Evolutionary conservation across 495 filamentous ascomycete genomes (phyloP).

Genomic region (Penicillium cinerascens): DNA sequence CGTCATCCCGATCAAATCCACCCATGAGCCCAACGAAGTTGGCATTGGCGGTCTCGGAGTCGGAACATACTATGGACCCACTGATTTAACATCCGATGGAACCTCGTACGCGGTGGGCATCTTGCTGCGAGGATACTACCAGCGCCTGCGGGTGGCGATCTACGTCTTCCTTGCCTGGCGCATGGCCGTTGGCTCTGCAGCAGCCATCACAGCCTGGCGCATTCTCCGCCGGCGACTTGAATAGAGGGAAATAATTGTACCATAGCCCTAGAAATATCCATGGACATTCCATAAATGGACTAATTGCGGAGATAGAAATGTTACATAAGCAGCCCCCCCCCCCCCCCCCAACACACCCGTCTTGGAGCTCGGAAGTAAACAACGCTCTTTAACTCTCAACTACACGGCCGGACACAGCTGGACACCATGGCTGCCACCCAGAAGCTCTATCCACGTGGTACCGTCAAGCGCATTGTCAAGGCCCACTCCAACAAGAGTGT

Average conservation of each 20-base stretch:
- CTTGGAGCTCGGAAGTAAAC: conserved; percentile 7
- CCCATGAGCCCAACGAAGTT: conserved; percentile 39
- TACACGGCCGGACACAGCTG: too few relatives aligned
- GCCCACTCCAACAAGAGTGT: conserved; percentile 76
- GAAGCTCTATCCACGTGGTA: conserved; percentile 80
- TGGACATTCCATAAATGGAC: neutral
- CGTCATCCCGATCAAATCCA: conserved; percentile 20
- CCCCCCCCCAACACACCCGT: too few relatives aligned
- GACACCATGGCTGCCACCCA: conserved; percentile 46
- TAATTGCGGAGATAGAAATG: neutral
- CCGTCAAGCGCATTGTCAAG: conserved; percentile 84
- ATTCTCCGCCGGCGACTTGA: conserved; percentile 20
- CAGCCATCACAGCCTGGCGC: conserved; percentile 31
- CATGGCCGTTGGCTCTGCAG: conserved; percentile 30
- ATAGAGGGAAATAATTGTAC: neutral
- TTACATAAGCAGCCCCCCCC: neutral
- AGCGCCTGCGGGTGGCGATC: conserved; percentile 57
- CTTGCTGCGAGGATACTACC: conserved; percentile 69
- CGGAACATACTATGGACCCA: conserved; percentile 40
- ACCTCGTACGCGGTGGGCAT: conserved; percentile 51
- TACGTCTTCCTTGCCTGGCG: conserved; percentile 47
- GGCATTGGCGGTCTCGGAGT: conserved; percentile 47
- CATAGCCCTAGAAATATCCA: neutral
- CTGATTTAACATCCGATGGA: conserved; percentile 25
- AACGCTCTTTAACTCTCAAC: conserved; percentile 1